These are phyloP conservation scores for Yarrowia osloensis DNA, from an alignment of 805 yeast genomes.

Conservation along the genomic window DNA sequence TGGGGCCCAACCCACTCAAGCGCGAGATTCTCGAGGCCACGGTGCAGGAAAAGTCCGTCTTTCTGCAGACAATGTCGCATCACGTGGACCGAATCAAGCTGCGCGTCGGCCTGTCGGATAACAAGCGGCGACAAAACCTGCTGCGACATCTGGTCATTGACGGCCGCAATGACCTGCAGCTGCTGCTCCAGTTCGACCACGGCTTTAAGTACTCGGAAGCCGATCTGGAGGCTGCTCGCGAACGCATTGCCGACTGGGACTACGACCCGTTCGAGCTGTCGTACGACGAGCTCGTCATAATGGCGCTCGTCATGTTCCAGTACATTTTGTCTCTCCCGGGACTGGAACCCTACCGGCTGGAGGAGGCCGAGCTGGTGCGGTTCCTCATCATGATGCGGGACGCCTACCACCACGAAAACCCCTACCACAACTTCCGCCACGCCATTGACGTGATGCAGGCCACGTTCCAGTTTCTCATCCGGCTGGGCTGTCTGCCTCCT, in stretches of 20 bases:
- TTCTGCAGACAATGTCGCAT: neutral
- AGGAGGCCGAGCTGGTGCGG: slow-evolving; percentile 54
- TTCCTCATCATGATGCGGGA: slow-evolving; percentile 71
- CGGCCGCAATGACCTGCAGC: slow-evolving; percentile 7
- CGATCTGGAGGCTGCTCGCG: slow-evolving; percentile 7
- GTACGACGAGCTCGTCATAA: slow-evolving; percentile 25
- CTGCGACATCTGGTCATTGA: slow-evolving; percentile 27
- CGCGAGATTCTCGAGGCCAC: slow-evolving; percentile 17
- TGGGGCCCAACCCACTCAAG: slow-evolving; percentile 27
- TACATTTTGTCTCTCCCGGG: slow-evolving; percentile 31
- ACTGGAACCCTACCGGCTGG: slow-evolving; percentile 33
- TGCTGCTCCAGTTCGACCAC: slow-evolving; percentile 20
- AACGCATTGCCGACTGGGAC: slow-evolving; percentile 26
- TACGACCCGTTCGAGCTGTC: slow-evolving; percentile 22
- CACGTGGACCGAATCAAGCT: slow-evolving; percentile 30
- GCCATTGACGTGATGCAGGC: slow-evolving; percentile 96
- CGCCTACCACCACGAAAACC: slow-evolving; percentile 79
- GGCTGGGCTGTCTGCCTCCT: slow-evolving; percentile 40
- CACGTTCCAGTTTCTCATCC: slow-evolving; percentile 61
- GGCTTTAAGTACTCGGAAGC: neutral
- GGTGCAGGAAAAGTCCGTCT: neutral
- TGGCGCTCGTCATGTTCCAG: slow-evolving; percentile 29
- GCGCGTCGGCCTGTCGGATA: slow-evolving; percentile 17
- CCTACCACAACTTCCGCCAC: slow-evolving; percentile 93
- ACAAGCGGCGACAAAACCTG: slow-evolving; percentile 28